These are phyloP conservation scores for Pseudisothecium myosuroides DNA, from an alignment of 225 moss, liverwort and hornwort species.

Conservation along the genomic window DNA sequence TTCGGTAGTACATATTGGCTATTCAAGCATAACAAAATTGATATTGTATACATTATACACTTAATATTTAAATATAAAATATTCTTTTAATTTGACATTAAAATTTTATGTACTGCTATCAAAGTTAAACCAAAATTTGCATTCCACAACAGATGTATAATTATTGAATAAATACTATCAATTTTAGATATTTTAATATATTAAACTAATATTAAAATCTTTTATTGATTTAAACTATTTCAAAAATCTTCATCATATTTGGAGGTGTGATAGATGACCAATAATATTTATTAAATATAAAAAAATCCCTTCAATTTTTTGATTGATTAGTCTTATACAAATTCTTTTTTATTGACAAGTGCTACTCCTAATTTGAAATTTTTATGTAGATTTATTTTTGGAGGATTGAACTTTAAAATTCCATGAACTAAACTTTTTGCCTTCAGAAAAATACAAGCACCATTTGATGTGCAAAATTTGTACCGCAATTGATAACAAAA, in stretches of 20 bases:
- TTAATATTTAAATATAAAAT: no score
- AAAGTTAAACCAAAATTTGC: no score
- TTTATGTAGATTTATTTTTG: background rate
- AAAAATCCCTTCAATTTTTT: background rate
- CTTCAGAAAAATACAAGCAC: background rate
- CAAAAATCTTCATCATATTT: background rate
- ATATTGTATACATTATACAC: no score
- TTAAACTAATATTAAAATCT: background rate
- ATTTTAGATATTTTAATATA: no score
- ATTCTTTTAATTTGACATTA: no score
- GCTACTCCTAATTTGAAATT: background rate
- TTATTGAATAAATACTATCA: no score
- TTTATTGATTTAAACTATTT: background rate
- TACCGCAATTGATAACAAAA: background rate
- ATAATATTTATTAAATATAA: background rate
- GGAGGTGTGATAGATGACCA: background rate
- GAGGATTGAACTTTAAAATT: background rate
- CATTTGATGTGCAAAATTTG: no score
- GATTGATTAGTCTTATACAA: background rate
- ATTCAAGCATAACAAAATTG: no score
- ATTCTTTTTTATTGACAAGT: background rate
- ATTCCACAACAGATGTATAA: no score
- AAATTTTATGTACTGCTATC: no score
- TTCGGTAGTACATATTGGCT: no score
- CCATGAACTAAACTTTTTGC: background rate